Evolutionary conservation across 2,329 filamentous ascomycete species (phyloP).

Genomic region (Diaporthe sp.): DNA sequence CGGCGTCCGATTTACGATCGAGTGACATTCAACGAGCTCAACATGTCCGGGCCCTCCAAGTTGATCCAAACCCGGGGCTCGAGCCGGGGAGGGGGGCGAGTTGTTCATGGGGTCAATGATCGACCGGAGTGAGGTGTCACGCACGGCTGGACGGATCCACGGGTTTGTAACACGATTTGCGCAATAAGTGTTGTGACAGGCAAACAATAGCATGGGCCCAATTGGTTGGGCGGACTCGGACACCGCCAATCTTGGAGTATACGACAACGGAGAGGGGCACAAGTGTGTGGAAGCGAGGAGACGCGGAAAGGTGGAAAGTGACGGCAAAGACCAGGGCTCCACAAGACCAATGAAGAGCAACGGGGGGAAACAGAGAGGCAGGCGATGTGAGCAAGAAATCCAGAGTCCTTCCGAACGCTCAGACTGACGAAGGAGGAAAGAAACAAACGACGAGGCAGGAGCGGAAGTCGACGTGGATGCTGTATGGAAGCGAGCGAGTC

Average conservation of each 20-base stretch:
- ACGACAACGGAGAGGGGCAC: background rate
- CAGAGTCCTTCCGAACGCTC: background rate
- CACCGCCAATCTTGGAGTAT: background rate
- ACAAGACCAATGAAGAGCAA: background rate
- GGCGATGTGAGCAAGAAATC: background rate
- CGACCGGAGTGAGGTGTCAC: background rate
- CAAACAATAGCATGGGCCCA: conserved; percentile 22
- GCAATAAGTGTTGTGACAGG: conserved; percentile 31
- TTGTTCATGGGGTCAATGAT: background rate
- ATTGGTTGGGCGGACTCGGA: background rate
- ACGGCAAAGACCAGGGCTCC: background rate
- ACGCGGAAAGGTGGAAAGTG: conserved; percentile 7
- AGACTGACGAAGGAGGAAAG: background rate
- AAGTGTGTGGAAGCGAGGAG: background rate
- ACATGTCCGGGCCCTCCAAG: background rate
- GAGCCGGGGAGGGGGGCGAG: background rate
- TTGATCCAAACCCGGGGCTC: too few relatives aligned
- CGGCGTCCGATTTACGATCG: too few relatives aligned
- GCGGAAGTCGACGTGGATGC: background rate
- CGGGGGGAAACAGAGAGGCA: too few relatives aligned
- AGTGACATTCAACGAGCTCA: background rate
- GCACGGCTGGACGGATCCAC: background rate
- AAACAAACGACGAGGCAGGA: background rate
- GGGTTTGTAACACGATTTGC: conserved; percentile 18
- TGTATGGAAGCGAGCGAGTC: background rate